phyloP scores from a whole-genome alignment of 106 monocot species.

The Apostasia shenzhenica region DNA sequence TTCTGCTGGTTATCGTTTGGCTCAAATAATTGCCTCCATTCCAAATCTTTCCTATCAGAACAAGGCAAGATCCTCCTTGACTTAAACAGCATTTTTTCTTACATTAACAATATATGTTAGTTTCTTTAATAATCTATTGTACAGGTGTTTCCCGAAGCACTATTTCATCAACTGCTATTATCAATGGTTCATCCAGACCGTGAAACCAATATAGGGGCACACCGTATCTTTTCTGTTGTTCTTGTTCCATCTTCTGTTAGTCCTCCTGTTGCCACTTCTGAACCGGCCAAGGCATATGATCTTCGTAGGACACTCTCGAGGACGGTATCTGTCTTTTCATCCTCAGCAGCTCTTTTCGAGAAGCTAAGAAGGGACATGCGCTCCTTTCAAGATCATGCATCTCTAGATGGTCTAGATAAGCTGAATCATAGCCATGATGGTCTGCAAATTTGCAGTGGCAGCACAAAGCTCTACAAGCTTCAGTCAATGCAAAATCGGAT shows the following conservation, averaged over 20 bases:
- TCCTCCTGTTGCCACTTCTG: constrained; percentile 26
- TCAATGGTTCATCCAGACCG: constrained; percentile 83
- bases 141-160: constrained; percentile 81
- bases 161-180: constrained; percentile 76
- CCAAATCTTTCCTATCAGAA: constrained; percentile 76
- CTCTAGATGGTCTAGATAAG: constrained; percentile 21
- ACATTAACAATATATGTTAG: background rate
- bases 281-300: constrained; percentile 30
- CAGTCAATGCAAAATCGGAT: constrained; percentile 41
- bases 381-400: constrained; percentile 22
- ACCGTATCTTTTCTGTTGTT: constrained; percentile 84
- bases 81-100: background rate
- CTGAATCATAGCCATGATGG: constrained; percentile 17
- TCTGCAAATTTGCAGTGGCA: constrained; percentile 18
- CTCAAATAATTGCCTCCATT: constrained; percentile 79
- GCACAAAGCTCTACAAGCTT: constrained; percentile 21
- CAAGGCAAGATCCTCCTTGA: constrained; percentile 38
- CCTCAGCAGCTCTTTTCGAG: constrained; percentile 88
- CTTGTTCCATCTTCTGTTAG: constrained; percentile 85
- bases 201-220: constrained; percentile 76
- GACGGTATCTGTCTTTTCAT: constrained; percentile 91
- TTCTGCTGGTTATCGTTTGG: constrained; percentile 74
- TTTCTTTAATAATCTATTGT: constrained; percentile 7
- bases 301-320: constrained; percentile 74
- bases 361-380: constrained; percentile 52